Conservation (phyloP, 257 asterid genomes). For the Solanum sitiens region DNA sequence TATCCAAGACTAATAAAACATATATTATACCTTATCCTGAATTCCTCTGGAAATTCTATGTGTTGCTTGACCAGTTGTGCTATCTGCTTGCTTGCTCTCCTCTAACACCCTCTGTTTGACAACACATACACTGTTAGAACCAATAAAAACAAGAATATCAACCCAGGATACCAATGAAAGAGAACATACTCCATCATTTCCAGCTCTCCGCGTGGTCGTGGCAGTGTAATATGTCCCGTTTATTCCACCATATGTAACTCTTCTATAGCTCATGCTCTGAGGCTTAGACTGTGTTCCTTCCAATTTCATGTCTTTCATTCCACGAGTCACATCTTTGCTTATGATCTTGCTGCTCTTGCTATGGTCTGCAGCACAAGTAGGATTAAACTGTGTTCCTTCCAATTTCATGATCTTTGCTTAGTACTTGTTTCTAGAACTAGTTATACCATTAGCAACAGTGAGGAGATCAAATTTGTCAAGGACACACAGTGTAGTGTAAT, state of each 20-base stretch:
- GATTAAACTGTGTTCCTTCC: too few species aligned
- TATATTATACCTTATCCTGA: slow-evolving; percentile 42
- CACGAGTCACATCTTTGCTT: slow-evolving; percentile 4
- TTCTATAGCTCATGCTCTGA: slow-evolving; percentile 41
- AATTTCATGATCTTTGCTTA: too few species aligned
- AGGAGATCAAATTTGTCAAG: neutral
- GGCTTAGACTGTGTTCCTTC: slow-evolving; percentile 12
- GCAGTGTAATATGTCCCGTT: slow-evolving; percentile 63
- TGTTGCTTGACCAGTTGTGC: slow-evolving; percentile 69
- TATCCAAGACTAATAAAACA: neutral
- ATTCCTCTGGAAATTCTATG: slow-evolving; percentile 81
- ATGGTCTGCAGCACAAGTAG: slow-evolving; percentile 17
- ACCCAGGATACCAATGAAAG: neutral
- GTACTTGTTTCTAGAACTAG: neutral
- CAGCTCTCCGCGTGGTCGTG: slow-evolving; percentile 39
- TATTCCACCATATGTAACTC: slow-evolving; percentile 74
- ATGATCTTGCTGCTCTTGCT: slow-evolving; percentile 7
- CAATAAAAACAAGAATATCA: neutral
- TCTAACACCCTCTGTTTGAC: slow-evolving; percentile 45
- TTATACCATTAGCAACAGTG: neutral
- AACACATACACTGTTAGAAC: neutral
- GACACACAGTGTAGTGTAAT: neutral
- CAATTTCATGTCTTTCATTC: slow-evolving; percentile 5
- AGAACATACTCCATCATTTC: slow-evolving; percentile 58
- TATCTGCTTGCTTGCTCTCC: slow-evolving; percentile 74